Evolutionary conservation across 2,329 filamentous ascomycete species (phyloP).

Genomic region (Botrytis cinerea): DNA sequence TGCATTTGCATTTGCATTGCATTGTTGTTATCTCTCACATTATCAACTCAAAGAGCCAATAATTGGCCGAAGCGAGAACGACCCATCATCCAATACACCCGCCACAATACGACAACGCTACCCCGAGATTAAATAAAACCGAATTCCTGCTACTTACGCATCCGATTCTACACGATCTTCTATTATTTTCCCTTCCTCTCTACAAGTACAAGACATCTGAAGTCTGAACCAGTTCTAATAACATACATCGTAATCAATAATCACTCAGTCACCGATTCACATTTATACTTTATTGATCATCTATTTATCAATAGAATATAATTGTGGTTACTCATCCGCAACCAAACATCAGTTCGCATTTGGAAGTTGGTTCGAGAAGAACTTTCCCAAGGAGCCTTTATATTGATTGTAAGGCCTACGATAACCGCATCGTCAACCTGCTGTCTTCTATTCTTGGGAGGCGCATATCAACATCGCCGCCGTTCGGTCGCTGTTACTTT

Average conservation of each 20-base stretch:
- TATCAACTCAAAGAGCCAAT: neutral
- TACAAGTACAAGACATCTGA: neutral
- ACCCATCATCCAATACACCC: neutral
- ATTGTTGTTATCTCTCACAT: neutral
- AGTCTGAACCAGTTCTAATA: constrained; percentile 7
- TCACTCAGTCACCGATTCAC: neutral
- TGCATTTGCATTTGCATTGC: neutral
- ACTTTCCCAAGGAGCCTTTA: neutral
- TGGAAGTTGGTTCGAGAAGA: neutral
- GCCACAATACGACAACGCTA: neutral
- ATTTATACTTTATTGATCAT: constrained; percentile 11
- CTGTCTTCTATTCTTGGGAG: neutral
- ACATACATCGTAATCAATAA: constrained; percentile 6
- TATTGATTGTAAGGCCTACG: constrained; percentile 31
- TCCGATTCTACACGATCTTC: neutral
- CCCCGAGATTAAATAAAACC: neutral
- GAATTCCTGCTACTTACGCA: neutral
- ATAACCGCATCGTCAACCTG: constrained; percentile 33
- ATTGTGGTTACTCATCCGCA: constrained; percentile 16
- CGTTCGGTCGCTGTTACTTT: constrained; percentile 18
- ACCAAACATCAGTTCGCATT: neutral
- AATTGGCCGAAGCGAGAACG: neutral
- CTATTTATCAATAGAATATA: constrained; percentile 12
- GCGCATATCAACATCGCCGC: constrained; percentile 20
- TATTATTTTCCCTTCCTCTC: neutral